Evolutionary conservation across 2,329 filamentous ascomycete species (phyloP).

Genomic region (Mycosphaerella sp.): DNA sequence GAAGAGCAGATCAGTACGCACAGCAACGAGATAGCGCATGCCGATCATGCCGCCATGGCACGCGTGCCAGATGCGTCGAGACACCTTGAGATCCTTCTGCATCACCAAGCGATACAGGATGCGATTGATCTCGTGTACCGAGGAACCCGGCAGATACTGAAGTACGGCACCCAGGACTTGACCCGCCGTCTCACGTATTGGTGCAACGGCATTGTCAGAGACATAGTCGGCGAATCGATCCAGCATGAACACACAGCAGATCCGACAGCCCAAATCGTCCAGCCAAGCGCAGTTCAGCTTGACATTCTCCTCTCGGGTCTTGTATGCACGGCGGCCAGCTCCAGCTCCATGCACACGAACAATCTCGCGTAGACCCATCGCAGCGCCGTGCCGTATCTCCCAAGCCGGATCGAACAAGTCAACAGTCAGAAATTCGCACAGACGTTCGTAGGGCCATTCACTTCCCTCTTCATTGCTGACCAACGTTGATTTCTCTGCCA

Average conservation of each 20-base stretch:
- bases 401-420: conserved; percentile 90
- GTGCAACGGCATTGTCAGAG: conserved; percentile 92
- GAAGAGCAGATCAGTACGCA: conserved; percentile 84
- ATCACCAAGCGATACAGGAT: conserved; percentile 87
- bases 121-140: conserved; percentile 77
- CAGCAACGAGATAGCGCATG: conserved; percentile 86
- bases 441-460: conserved; percentile 89
- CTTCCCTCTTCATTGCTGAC: conserved; percentile 71
- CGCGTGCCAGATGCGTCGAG: conserved; percentile 79
- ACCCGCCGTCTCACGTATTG: conserved; percentile 90
- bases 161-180: conserved; percentile 87
- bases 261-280: conserved; percentile 87
- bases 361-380: conserved; percentile 89
- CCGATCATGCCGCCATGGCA: conserved; percentile 99
- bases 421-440: conserved; percentile 89
- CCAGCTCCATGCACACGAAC: conserved; percentile 85
- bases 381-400: conserved; percentile 94
- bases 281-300: conserved; percentile 76
- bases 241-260: conserved; percentile 94
- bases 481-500: conserved; percentile 79
- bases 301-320: conserved; percentile 68
- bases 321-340: conserved; percentile 70
- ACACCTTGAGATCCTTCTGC: conserved; percentile 71
- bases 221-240: conserved; percentile 98
- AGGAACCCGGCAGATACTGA: conserved; percentile 70